Base-by-base conservation (phyloP, 106 monocot species). In the Acorus gramineus region DNA sequence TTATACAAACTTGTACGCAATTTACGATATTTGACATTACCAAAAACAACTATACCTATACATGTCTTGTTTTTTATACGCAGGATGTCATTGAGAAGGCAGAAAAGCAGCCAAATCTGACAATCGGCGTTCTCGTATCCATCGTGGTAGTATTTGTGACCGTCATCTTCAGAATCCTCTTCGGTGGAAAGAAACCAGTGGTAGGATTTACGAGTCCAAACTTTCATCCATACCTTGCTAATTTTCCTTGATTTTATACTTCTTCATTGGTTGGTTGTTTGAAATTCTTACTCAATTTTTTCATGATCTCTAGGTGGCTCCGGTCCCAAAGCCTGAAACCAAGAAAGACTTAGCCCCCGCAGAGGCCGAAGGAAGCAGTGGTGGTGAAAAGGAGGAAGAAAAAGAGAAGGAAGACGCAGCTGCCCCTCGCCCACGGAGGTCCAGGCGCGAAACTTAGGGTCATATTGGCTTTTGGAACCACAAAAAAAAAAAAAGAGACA, bases 61-160 rank as follows among this genome's bases (percentile, higher is more conserved):
- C 28, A 1, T 28, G 28, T n/a, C 28, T 28, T 28, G 28, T 28
- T 28, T 28, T 28, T 28, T 1, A 0, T 28, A 28, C 28, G 56
- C 68, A 91, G 91, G 91, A 91, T 54, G 44, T 79, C 3, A 91
- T 91, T 62, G 91, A 86, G 86, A 91, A 84, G 66, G 91, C 73
- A 60, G 91, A 91, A 71, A 76, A 81, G 47, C 91, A 91, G 57
- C 79, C 91, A 13, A 86, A 91, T 56, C 46, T 91, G 44, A 81
- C 91, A 2, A 79, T 86, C 51, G 86, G 91, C n/a, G 64, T 92
- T 72, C 65, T 86, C 7, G 92, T 74, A 43, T 92, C 86, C 5
- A 46, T 86, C 42, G 66, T 73, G 43, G 74, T 86, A 13, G 86
- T 86, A 3, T 7, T 84, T 7, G 49, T 65, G 3, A 76, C 86